A percentile compares a stretch with the other conserved stretches of the same genome.
phyloP scores from a whole-genome alignment of 108 stramenopile genomes.

The Stephanodiscus minutulus region DNA sequence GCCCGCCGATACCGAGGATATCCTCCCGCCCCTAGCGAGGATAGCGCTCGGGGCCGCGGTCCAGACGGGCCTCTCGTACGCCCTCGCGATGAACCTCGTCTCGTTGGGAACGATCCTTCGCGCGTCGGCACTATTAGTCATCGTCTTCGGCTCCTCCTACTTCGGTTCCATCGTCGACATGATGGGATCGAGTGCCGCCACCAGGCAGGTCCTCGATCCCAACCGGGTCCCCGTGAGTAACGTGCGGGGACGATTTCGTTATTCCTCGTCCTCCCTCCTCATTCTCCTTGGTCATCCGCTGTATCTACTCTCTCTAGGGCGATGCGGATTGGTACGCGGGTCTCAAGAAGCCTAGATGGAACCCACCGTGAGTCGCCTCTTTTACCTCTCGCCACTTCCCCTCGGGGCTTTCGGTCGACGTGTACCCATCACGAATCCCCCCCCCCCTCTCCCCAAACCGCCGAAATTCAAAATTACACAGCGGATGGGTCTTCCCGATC shows the following conservation, averaged over 20 bases:
- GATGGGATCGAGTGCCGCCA: constrained; percentile 54
- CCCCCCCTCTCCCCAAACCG: neutral
- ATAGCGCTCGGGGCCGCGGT: no score
- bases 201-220: constrained; percentile 55
- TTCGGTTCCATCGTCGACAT: constrained; percentile 50
- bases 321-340: constrained; percentile 63
- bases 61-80: no score
- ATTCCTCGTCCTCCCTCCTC: neutral
- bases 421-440: neutral
- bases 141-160: constrained; percentile 50
- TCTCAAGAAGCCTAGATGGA: constrained; percentile 61
- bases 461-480: neutral
- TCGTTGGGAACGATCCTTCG: no score
- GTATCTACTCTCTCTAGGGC: constrained; percentile 8
- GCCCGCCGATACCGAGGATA: no score
- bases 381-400: neutral
- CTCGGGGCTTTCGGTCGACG: neutral
- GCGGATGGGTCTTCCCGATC: constrained; percentile 72
- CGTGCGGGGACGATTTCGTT: neutral
- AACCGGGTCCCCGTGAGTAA: constrained; percentile 43
- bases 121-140: constrained; percentile 2
- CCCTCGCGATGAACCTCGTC: no score
- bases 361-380: constrained; percentile 48
- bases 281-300: neutral
- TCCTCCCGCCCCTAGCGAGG: no score